These are phyloP conservation scores for Phytophthora kernoviae DNA, from an alignment of 352 stramenopile species.

Conservation along the genomic window DNA sequence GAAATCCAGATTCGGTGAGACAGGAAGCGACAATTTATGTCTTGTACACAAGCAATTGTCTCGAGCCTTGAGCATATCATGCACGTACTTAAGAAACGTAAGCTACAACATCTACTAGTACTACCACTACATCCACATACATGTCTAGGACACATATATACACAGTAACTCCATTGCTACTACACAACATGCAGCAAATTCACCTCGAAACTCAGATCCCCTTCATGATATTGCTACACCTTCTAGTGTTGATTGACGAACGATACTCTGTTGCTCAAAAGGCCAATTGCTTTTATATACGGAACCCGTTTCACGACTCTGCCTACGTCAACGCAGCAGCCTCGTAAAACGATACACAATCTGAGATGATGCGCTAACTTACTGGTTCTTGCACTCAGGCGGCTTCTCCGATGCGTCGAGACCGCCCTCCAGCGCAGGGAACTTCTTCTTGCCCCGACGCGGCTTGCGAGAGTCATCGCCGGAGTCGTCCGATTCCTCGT, in stretches of 20 bases:
- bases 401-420: slow-evolving; percentile 79
- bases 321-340: slow-evolving; percentile 15
- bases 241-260: neutral
- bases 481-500: slow-evolving; percentile 63
- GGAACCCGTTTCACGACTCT: slow-evolving; percentile 17
- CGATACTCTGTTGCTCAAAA: slow-evolving; percentile 4
- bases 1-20: slow-evolving; percentile 1
- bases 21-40: neutral
- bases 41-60: neutral
- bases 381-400: slow-evolving; percentile 91
- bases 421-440: slow-evolving; percentile 67
- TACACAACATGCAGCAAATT: no score
- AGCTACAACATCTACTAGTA: neutral
- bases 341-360: slow-evolving; percentile 33
- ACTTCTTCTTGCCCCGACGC: slow-evolving; percentile 73
- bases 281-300: slow-evolving; percentile 24
- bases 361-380: slow-evolving; percentile 37
- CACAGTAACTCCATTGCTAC: no score
- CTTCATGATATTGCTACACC: slow-evolving; percentile 7
- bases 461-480: slow-evolving; percentile 60
- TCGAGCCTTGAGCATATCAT: no score
- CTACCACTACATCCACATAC: no score
- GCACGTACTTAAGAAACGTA: no score
- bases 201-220: no score
- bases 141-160: no score